These are phyloP conservation scores for Ocimum tenuiflorum DNA, from an alignment of 257 asterid genomes.

Conservation along the genomic window DNA sequence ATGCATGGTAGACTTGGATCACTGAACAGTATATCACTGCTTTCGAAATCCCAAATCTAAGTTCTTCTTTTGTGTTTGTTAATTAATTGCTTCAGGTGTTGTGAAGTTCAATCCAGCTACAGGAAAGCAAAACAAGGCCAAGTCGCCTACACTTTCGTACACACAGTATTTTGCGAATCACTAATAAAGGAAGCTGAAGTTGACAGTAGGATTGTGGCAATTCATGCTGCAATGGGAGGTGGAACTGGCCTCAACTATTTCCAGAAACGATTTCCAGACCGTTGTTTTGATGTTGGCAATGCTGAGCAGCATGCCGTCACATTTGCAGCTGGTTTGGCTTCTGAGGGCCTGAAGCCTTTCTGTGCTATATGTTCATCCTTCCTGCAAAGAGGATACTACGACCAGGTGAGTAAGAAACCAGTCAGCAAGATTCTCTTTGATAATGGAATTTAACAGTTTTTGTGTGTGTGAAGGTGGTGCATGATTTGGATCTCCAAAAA, in stretches of 20 bases:
- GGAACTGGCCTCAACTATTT: slow-evolving; percentile 12
- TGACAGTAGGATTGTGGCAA: slow-evolving; percentile 35
- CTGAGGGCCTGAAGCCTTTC: slow-evolving; percentile 6
- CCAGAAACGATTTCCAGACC: slow-evolving; percentile 9
- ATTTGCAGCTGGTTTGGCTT: slow-evolving; percentile 1
- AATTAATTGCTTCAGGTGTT: not conserved
- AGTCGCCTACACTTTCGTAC: slow-evolving; percentile 4
- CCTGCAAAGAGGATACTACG: slow-evolving; percentile 8
- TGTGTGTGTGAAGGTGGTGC: slow-evolving; percentile 9
- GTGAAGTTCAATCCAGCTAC: not conserved
- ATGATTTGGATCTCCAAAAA: slow-evolving; percentile 7
- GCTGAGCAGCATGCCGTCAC: slow-evolving; percentile 15
- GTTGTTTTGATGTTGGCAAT: slow-evolving; percentile 7
- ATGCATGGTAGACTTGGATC: not conserved
- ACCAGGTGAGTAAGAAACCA: not conserved
- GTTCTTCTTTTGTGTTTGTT: not conserved
- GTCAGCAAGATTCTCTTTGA: not conserved
- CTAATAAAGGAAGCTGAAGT: slow-evolving; percentile 37
- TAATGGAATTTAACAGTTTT: not conserved
- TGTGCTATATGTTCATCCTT: slow-evolving; percentile 7
- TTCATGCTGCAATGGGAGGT: slow-evolving; percentile 16
- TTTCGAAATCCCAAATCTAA: not conserved
- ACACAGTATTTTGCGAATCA: slow-evolving; percentile 10
- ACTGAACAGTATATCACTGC: too few relatives aligned
- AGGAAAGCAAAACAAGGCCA: slow-evolving; percentile 7